Evolutionary conservation across 176 grass and related monocot genomes (phyloP).

Genomic region (Musa troglodytarum): DNA sequence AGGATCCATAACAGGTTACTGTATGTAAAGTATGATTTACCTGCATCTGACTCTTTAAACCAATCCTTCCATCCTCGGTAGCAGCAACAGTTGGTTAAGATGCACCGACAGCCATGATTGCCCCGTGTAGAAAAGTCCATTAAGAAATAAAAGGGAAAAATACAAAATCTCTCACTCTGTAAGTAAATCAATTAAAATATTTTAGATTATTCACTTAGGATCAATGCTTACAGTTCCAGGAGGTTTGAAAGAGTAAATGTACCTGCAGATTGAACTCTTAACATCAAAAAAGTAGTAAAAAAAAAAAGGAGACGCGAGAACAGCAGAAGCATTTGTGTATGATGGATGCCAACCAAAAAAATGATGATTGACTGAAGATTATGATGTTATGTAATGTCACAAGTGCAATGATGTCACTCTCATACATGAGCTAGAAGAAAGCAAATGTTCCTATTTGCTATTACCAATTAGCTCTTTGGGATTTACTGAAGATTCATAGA

Average conservation of each 20-base stretch:
- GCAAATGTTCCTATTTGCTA: too few species aligned
- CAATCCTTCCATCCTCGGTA: conserved; percentile 84
- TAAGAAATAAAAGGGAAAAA: neutral
- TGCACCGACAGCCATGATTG: conserved; percentile 86
- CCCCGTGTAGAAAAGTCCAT: conserved; percentile 38
- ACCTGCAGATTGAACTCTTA: conserved; percentile 35
- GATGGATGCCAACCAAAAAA: too few species aligned
- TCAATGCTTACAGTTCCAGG: conserved; percentile 76
- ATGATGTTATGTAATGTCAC: too few species aligned
- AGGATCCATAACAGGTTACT: too few species aligned
- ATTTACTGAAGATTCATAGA: too few species aligned
- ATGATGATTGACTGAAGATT: too few species aligned
- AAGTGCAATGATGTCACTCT: too few species aligned
- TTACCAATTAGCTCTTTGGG: too few species aligned
- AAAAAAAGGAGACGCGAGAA: neutral
- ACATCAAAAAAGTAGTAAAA: neutral
- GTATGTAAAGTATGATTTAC: conserved; percentile 13
- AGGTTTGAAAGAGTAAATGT: conserved; percentile 91
- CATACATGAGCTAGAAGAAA: too few species aligned
- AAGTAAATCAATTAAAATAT: neutral
- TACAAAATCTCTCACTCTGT: neutral
- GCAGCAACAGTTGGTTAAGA: conserved; percentile 62
- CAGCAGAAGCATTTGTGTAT: too few species aligned
- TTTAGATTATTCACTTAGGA: neutral
- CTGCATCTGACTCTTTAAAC: conserved; percentile 95